phyloP scores from a whole-genome alignment of 2,329 filamentous ascomycete genomes.

The Fusarium albidum region DNA sequence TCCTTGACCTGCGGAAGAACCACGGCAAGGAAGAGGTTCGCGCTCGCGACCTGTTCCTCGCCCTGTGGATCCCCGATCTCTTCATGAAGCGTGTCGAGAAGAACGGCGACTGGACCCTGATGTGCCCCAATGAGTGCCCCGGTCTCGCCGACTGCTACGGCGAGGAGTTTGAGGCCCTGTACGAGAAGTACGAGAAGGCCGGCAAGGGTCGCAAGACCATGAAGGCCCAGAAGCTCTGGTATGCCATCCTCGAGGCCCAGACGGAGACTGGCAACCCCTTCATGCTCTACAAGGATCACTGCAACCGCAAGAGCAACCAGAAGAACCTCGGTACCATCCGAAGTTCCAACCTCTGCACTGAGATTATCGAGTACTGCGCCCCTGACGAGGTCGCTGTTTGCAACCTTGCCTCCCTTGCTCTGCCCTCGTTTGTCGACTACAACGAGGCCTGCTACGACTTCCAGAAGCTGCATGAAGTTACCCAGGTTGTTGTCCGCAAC shows the following conservation, averaged over 20 bases:
- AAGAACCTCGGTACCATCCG: slow-evolving; percentile 99
- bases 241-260: slow-evolving; percentile 96
- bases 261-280: slow-evolving; percentile 99
- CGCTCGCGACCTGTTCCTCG: slow-evolving; percentile 96
- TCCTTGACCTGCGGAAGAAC: slow-evolving; percentile 98
- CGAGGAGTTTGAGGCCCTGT: slow-evolving; percentile 95
- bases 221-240: slow-evolving; percentile 99
- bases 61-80: slow-evolving; percentile 96
- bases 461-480: slow-evolving; percentile 94
- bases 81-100: slow-evolving; percentile 99
- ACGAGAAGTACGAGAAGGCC: slow-evolving; percentile 89
- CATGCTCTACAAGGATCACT: slow-evolving; percentile 99
- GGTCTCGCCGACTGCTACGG: slow-evolving; percentile 96
- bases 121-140: slow-evolving; percentile 97
- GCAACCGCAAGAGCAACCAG: slow-evolving; percentile 99
- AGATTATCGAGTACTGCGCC: slow-evolving; percentile 97
- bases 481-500: slow-evolving; percentile 91
- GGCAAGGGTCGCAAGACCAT: slow-evolving; percentile 89
- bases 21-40: slow-evolving; percentile 98
- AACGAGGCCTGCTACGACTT: slow-evolving; percentile 89
- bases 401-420: slow-evolving; percentile 93
- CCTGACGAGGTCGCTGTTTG: slow-evolving; percentile 99
- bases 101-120: slow-evolving; percentile 96
- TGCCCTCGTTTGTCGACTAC: slow-evolving; percentile 91
- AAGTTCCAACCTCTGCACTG: slow-evolving; percentile 98